Percentiles rank a stretch among this genome's conserved stretches.
phyloP scores from a whole-genome alignment of 1,284 basidiomycete genomes.

The Salmacisia buchloeana region DNA sequence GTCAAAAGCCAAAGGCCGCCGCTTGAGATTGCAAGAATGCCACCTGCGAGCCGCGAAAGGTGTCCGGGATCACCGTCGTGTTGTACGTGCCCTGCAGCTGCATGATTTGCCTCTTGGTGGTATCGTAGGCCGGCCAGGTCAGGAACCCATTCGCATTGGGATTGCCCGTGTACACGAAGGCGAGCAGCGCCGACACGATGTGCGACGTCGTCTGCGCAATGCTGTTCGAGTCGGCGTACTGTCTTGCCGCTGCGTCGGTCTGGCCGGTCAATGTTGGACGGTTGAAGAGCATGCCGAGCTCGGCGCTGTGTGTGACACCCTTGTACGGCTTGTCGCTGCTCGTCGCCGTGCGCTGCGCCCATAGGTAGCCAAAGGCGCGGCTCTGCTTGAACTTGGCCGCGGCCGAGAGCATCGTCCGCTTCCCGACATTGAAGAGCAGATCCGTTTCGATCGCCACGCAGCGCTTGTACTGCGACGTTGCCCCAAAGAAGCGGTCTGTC shows the following conservation, averaged over 20 bases:
- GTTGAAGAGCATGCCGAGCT: constrained; percentile 5
- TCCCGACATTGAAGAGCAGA: neutral
- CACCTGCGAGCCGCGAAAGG: neutral
- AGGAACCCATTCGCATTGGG: neutral
- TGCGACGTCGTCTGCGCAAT: neutral
- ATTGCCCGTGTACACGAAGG: constrained; percentile 1
- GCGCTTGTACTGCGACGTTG: neutral
- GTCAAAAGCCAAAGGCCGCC: neutral
- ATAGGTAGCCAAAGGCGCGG: neutral
- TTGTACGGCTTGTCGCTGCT: neutral
- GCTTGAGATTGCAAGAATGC: neutral
- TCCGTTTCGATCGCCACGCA: constrained; percentile 2
- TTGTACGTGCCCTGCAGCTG: constrained; percentile 7
- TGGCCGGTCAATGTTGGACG: neutral
- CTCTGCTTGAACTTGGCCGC: neutral
- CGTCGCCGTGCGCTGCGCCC: neutral
- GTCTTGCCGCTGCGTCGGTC: neutral
- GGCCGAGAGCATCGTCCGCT: neutral
- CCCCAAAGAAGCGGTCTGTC: neutral
- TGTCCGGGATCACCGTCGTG: constrained; percentile 1
- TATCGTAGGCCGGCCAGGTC: neutral
- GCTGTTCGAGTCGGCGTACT: neutral
- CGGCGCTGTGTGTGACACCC: constrained; percentile 6
- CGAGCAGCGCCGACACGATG: neutral
- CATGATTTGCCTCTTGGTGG: neutral